These are phyloP conservation scores for Ceratopteris richardii DNA, from an alignment of 75 land plant species.

Conservation along the genomic window DNA sequence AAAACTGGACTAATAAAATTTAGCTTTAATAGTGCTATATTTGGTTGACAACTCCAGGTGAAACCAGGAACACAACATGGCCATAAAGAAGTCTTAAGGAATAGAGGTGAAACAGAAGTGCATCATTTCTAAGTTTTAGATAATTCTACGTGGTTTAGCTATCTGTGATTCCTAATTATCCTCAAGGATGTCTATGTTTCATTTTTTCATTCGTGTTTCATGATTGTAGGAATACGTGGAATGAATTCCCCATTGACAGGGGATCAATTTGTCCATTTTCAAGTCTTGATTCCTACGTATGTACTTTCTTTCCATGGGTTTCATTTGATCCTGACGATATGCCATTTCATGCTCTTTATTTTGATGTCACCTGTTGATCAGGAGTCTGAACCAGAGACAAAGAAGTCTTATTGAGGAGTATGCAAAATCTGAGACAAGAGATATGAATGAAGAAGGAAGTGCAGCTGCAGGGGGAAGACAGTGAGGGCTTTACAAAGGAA, in stretches of 20 bases:
- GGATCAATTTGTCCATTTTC: conserved; percentile 4
- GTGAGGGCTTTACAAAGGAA: too few species aligned
- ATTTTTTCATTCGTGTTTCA: too few species aligned
- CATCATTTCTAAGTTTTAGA: neutral
- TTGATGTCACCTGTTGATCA: neutral
- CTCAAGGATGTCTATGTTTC: too few species aligned
- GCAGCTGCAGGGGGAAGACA: neutral
- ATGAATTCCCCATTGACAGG: neutral
- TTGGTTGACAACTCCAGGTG: conserved; percentile 11
- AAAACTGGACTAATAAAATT: too few species aligned
- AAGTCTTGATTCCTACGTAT: neutral
- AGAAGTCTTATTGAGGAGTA: conserved; percentile 26
- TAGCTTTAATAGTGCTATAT: too few species aligned
- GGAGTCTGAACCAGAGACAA: conserved; percentile 23
- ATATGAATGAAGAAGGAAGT: conserved; percentile 3
- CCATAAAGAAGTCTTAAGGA: conserved; percentile 30
- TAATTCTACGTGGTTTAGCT: too few species aligned
- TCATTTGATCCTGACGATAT: neutral
- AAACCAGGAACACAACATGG: conserved; percentile 37
- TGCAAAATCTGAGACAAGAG: conserved; percentile 15
- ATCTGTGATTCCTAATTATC: too few species aligned
- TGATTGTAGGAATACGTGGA: neutral
- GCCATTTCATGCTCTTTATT: too few species aligned
- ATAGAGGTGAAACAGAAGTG: conserved; percentile 23
- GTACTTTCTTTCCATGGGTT: neutral